Percentiles rank a stretch among this genome's conserved stretches.
phyloP scores from a whole-genome alignment of 148 eudicot species.

The Silene conica region DNA sequence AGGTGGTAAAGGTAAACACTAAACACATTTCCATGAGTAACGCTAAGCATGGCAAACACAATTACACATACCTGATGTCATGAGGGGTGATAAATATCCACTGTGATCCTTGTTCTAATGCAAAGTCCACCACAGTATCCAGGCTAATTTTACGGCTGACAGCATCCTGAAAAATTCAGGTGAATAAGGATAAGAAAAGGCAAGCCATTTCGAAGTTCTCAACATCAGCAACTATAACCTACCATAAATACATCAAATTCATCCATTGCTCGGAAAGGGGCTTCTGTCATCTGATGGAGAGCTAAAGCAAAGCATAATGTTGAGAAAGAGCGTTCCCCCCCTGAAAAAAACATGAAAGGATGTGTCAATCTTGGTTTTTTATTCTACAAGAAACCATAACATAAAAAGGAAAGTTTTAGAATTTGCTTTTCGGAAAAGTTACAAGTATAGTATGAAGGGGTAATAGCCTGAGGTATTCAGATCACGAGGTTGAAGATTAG shows the following conservation, averaged over 20 bases:
- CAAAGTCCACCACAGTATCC: constrained; percentile 86
- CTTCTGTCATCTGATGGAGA: constrained; percentile 96
- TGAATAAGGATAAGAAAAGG: not conserved
- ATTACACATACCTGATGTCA: constrained; percentile 68
- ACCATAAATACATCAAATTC: constrained; percentile 99
- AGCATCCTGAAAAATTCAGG: constrained; percentile 62
- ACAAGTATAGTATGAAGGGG: not conserved
- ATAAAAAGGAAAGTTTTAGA: not conserved
- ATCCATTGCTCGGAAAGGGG: constrained; percentile 99
- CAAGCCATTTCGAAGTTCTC: not conserved
- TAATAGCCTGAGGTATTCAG: no score
- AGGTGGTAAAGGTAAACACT: not conserved
- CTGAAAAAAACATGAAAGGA: constrained; percentile 31
- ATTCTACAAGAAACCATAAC: not conserved
- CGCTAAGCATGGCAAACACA: not conserved
- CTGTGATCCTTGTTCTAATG: constrained; percentile 80
- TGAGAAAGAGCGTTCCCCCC: constrained; percentile 94
- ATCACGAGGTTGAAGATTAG: not conserved
- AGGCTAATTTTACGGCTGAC: constrained; percentile 97
- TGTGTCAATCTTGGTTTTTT: not conserved
- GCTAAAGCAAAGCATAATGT: constrained; percentile 96
- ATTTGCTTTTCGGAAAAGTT: not conserved
- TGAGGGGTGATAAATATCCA: constrained; percentile 99
- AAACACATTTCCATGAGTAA: not conserved
- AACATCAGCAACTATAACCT: constrained; percentile 8